A percentile compares a stretch with the other conserved stretches of the same genome.
phyloP scores from a whole-genome alignment of 768 basidiomycete genomes.

The Xerocomus spinulosus region DNA sequence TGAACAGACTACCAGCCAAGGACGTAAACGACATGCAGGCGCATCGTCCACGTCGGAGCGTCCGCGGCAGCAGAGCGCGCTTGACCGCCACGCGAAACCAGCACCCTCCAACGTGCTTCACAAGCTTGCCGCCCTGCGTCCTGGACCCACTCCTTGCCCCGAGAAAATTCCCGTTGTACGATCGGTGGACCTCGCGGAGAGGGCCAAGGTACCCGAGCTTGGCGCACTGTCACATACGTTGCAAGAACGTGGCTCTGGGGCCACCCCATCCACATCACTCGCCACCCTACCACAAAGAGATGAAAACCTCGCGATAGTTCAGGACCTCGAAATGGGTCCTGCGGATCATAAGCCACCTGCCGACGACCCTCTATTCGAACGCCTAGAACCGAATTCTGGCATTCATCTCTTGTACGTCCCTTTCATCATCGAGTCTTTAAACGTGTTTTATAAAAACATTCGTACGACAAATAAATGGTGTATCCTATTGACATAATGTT shows the following conservation, averaged over 20 bases:
- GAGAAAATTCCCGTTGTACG: slow-evolving; percentile 26
- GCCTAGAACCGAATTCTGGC: slow-evolving; percentile 85
- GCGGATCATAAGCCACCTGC: slow-evolving; percentile 62
- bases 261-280: slow-evolving; percentile 3
- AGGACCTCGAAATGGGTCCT: slow-evolving; percentile 76
- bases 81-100: slow-evolving; percentile 27
- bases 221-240: neutral
- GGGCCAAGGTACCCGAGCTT: slow-evolving; percentile 6
- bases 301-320: slow-evolving; percentile 64
- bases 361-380: slow-evolving; percentile 74
- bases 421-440: neutral
- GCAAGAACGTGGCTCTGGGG: slow-evolving; percentile 8
- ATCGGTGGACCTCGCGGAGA: slow-evolving; percentile 24
- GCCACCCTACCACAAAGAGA: slow-evolving; percentile 37
- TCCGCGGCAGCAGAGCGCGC: slow-evolving; percentile 14
- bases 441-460: too few relatives aligned
- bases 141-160: slow-evolving; percentile 16
- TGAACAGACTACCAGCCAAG: slow-evolving; percentile 23
- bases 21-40: slow-evolving; percentile 17
- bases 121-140: slow-evolving; percentile 42
- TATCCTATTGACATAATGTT: slow-evolving; percentile 12
- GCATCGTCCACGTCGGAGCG: slow-evolving; percentile 7
- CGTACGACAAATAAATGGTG: slow-evolving; percentile 3
- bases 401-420: slow-evolving; percentile 73
- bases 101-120: slow-evolving; percentile 51